phyloP scores from a whole-genome alignment of 306 rosid species.

The Rosa multiflora region DNA sequence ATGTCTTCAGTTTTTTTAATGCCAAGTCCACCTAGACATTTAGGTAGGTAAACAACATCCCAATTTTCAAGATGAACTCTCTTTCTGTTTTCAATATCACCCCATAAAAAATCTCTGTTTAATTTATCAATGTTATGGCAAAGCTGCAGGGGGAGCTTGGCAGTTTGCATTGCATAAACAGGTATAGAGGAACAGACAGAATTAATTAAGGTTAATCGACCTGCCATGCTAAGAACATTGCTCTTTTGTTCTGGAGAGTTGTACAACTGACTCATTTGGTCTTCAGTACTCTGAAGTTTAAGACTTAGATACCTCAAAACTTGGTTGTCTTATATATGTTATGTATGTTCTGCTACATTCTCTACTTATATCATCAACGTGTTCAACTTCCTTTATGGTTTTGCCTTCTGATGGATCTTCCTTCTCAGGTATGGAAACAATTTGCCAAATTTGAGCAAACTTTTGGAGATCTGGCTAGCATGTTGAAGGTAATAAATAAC shows the following conservation, averaged over 20 bases:
- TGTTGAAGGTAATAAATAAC: constrained; percentile 65
- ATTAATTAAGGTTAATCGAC: too few species aligned
- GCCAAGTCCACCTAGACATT: too few species aligned
- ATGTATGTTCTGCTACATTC: not conserved
- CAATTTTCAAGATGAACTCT: too few species aligned
- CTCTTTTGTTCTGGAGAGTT: not conserved
- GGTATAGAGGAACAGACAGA: too few species aligned
- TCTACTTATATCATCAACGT: not conserved
- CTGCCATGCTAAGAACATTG: too few species aligned
- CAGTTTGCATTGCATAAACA: too few species aligned
- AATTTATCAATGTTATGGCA: too few species aligned
- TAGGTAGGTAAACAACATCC: too few species aligned
- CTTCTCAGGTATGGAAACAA: constrained; percentile 81
- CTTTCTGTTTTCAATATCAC: too few species aligned
- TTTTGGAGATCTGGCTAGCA: constrained; percentile 90
- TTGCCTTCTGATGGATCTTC: constrained; percentile 20
- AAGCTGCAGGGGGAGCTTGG: too few species aligned
- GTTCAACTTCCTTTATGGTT: not conserved
- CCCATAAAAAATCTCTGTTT: too few species aligned
- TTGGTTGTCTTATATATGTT: not conserved
- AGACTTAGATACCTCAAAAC: not conserved
- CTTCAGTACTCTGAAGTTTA: not conserved
- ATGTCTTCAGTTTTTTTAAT: too few species aligned
- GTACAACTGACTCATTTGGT: not conserved
- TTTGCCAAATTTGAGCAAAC: constrained; percentile 85